Evolutionary conservation across 2,329 filamentous ascomycete species (phyloP).

Genomic region (Didymella sp.): DNA sequence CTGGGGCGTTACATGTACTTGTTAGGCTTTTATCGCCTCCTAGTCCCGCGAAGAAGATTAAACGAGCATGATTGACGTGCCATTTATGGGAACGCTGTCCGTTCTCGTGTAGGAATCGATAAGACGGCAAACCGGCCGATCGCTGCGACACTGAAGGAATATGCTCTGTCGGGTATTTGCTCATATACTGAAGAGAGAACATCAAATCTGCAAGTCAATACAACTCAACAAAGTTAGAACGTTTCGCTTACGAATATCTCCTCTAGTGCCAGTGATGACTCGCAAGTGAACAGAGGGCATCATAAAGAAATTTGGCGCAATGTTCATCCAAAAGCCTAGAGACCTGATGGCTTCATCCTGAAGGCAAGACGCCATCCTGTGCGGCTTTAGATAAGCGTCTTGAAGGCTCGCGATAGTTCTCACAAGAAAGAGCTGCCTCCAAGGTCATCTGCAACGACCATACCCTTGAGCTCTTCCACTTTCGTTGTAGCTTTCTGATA

Average conservation of each 20-base stretch:
- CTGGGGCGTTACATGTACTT: background rate
- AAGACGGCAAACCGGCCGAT: background rate
- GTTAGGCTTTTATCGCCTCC: background rate
- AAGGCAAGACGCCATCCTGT: slow-evolving; percentile 14
- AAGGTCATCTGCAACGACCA: background rate
- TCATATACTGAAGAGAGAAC: slow-evolving; percentile 7
- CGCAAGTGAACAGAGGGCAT: slow-evolving; percentile 2
- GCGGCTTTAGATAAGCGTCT: background rate
- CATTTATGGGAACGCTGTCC: slow-evolving; percentile 2
- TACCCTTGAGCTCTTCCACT: slow-evolving; percentile 1
- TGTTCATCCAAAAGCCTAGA: slow-evolving; percentile 13
- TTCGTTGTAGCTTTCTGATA: slow-evolving; percentile 1
- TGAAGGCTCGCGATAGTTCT: background rate
- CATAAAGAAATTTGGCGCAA: slow-evolving; percentile 20
- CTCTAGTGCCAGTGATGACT: background rate
- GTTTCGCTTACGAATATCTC: too few species aligned
- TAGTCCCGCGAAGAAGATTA: background rate
- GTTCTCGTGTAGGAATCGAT: background rate
- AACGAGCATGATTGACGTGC: background rate
- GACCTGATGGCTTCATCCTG: slow-evolving; percentile 19
- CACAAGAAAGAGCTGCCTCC: background rate
- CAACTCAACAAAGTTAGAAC: background rate
- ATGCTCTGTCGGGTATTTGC: background rate
- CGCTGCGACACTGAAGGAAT: background rate
- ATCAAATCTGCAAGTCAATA: background rate